A percentile compares a stretch with the other conserved stretches of the same genome.
Evolutionary conservation across 2,329 filamentous ascomycete species (phyloP).

Genomic region (Monilinia fructigena): DNA sequence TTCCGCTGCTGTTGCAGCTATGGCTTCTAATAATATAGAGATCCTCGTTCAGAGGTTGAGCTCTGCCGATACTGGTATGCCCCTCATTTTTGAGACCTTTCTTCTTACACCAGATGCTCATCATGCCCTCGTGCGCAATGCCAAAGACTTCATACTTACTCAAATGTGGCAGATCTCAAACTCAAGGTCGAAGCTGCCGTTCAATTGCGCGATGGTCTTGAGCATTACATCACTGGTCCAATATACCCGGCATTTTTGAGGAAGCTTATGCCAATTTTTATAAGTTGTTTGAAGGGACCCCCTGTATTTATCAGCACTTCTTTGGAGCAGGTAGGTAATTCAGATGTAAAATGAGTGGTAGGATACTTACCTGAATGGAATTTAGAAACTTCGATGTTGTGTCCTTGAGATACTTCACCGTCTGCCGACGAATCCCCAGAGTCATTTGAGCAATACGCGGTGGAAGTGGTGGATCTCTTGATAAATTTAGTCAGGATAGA

Average conservation of each 20-base stretch:
- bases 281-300: conserved; percentile 77
- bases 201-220: conserved; percentile 86
- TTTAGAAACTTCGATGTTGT: conserved; percentile 82
- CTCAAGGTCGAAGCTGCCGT: conserved; percentile 78
- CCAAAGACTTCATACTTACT: conserved; percentile 24
- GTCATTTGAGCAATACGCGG: conserved; percentile 82
- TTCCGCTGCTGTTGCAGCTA: conserved; percentile 50
- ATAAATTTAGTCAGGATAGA: conserved; percentile 86
- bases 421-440: conserved; percentile 73
- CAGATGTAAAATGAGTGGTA: conserved; percentile 4
- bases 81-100: conserved; percentile 8
- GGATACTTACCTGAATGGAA: conserved; percentile 15
- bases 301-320: conserved; percentile 91
- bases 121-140: not conserved
- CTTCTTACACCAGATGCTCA: conserved; percentile 3
- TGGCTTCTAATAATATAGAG: conserved; percentile 61
- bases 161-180: conserved; percentile 64
- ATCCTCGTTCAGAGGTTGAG: conserved; percentile 57
- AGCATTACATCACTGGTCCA: conserved; percentile 76
- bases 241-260: conserved; percentile 80
- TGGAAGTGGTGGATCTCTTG: conserved; percentile 84
- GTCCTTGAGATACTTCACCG: conserved; percentile 93
- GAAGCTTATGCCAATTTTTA: conserved; percentile 85
- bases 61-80: conserved; percentile 44
- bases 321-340: conserved; percentile 70